A percentile compares a stretch with the other conserved stretches of the same genome.
These are phyloP conservation scores for Arachis monticola DNA, from an alignment of 331 rosid genomes.

Conservation along the genomic window DNA sequence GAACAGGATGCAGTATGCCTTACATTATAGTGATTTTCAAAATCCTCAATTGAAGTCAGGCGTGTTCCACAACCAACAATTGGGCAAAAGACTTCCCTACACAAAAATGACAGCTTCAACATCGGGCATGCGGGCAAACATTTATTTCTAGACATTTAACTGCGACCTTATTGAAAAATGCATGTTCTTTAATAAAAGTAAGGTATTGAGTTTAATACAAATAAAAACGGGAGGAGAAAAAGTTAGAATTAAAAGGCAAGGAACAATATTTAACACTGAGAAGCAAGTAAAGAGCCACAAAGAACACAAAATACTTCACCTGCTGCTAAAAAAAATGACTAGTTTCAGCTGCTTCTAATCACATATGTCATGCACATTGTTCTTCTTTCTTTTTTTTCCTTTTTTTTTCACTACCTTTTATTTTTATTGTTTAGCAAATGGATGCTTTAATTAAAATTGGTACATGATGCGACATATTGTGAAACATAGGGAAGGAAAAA, in stretches of 20 bases:
- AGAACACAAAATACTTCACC: constrained; percentile 9
- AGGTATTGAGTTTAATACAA: not conserved
- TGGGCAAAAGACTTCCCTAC: constrained; percentile 78
- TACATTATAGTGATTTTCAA: constrained; percentile 88
- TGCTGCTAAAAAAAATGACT: constrained; percentile 14
- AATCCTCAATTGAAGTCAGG: constrained; percentile 76
- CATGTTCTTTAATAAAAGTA: constrained; percentile 18
- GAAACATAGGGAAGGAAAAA: not conserved
- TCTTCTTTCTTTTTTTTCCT: not conserved
- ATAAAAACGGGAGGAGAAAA: not conserved
- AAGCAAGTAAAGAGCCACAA: constrained; percentile 2
- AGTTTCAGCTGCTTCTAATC: constrained; percentile 16
- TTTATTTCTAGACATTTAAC: not conserved
- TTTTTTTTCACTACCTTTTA: too few relatives aligned
- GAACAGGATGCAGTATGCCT: constrained; percentile 87
- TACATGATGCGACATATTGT: not conserved
- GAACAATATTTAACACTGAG: not conserved
- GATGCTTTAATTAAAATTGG: too few relatives aligned
- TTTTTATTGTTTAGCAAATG: too few relatives aligned
- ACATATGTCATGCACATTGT: not conserved
- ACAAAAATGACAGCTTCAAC: constrained; percentile 22
- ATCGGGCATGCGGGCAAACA: constrained; percentile 11
- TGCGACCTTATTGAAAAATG: not conserved
- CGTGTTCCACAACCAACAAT: constrained; percentile 81
- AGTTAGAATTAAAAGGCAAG: not conserved